phyloP scores from a whole-genome alignment of 2,329 filamentous ascomycete genomes.

The Fusarium cicatricum region DNA sequence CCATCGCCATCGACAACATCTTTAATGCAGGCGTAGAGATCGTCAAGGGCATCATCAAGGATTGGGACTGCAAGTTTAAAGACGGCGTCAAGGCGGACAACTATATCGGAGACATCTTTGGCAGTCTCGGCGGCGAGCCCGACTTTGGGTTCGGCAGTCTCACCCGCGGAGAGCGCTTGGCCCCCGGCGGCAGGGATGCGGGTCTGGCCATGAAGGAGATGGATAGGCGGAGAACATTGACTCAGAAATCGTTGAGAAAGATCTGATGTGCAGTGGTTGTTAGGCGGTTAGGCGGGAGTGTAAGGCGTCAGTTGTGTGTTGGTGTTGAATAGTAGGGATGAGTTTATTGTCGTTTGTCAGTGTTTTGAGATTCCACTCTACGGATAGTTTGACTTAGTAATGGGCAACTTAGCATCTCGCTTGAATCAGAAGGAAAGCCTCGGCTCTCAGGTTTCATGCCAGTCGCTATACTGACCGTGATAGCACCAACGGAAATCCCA shows the following conservation, averaged over 20 bases:
- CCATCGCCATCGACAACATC: slow-evolving; percentile 70
- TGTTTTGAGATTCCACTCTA: too few species aligned
- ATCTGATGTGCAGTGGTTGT: slow-evolving; percentile 11
- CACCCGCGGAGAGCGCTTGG: slow-evolving; percentile 48
- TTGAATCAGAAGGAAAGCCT: too few species aligned
- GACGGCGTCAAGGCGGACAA: slow-evolving; percentile 66
- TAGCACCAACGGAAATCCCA: too few species aligned
- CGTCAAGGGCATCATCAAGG: slow-evolving; percentile 67
- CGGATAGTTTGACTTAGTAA: too few species aligned
- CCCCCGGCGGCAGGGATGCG: slow-evolving; percentile 25
- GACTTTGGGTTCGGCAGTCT: slow-evolving; percentile 69
- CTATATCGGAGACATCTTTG: slow-evolving; percentile 77
- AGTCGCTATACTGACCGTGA: too few species aligned
- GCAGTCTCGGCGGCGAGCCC: slow-evolving; percentile 69
- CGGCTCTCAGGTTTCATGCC: too few species aligned
- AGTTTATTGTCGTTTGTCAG: too few species aligned
- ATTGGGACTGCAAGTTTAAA: slow-evolving; percentile 68
- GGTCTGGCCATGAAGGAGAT: slow-evolving; percentile 43
- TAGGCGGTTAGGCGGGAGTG: not conserved
- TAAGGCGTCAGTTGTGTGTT: not conserved
- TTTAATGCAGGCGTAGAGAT: slow-evolving; percentile 72
- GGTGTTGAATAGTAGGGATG: too few species aligned
- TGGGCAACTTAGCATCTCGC: too few species aligned
- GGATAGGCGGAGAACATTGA: slow-evolving; percentile 39
- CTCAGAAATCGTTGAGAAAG: slow-evolving; percentile 35